Base-by-base conservation (phyloP, 1,284 basidiomycete genomes). In the Cutaneotrichosporon sp. region DNA sequence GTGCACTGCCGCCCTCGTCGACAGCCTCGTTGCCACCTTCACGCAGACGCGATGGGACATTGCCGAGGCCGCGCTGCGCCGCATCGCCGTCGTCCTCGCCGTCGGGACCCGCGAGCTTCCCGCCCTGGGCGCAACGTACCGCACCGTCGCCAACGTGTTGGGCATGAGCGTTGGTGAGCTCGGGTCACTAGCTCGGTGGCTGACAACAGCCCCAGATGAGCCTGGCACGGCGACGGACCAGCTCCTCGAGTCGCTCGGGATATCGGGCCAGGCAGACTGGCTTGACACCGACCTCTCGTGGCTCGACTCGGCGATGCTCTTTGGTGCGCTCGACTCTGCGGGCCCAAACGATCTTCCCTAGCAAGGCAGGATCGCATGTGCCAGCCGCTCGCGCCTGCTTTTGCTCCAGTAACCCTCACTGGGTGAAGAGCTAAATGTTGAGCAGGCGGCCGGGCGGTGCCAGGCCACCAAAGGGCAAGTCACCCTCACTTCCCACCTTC, bases 41-140 rank as follows among this genome's bases (percentile, higher is more conserved):
- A 11, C 31, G 4, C 8, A 42, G 31, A 42, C 49, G 13, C 24
- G 36, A 3, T 76, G 74, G 71, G 74, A 76, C 56, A 63, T 74
- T 18, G 67, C 70, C 4, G 67, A 65, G 4, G 59, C 61, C 11
- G 69, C 72, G 2, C 65, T 76, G 25, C 66, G 70, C 20, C 67
- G 72, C 1, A 67, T 71, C n/a, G 63, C 66, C 4, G 66, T 62
- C 18, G 54, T 60, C n/a, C 52, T 66, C 13, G 56, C 65, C 14
- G 62, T 63, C 6, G 65, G 64, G 0, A 64, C 58, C 20, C 61
- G 59, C 25, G 68, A 71, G 29, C 36, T 65, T 20, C 57, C 62
- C 4, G 57, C 59, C 36, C 56, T 66, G 0, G 43, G 38, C 24
- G 57, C 60, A 36, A 47, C 63, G 18, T 69, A 71, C 45, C 34